Evolutionary conservation across 2,329 filamentous ascomycete genomes (phyloP).

Genomic region (Trichoderma atroviride): DNA sequence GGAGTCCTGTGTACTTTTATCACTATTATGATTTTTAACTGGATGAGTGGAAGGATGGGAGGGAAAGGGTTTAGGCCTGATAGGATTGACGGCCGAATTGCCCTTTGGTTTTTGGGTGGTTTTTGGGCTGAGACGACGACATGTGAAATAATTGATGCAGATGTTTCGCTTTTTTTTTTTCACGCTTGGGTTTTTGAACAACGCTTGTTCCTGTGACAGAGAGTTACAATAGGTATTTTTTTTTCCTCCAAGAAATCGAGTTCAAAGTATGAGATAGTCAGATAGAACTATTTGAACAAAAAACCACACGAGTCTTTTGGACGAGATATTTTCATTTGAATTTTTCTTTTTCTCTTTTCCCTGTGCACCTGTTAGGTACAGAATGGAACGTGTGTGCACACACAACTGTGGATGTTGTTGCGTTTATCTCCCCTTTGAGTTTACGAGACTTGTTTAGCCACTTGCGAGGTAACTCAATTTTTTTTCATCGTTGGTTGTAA

Average conservation of each 20-base stretch:
- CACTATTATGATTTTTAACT: conserved; percentile 26
- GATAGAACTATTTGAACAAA: conserved; percentile 2
- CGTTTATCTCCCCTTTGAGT: background rate
- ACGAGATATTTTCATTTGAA: background rate
- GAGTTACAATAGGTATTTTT: background rate
- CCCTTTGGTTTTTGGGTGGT: conserved; percentile 11
- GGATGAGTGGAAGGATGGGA: conserved; percentile 4
- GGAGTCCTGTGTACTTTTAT: conserved; percentile 28
- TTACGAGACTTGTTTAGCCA: background rate
- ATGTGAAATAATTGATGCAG: conserved; percentile 27
- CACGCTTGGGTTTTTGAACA: background rate
- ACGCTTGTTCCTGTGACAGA: background rate
- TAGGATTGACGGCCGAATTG: background rate
- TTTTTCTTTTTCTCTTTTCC: background rate
- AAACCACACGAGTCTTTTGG: background rate
- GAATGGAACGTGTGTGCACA: background rate
- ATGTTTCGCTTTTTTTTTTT: conserved; percentile 15
- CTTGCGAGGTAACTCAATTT: background rate
- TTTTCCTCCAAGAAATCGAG: background rate
- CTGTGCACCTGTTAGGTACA: background rate
- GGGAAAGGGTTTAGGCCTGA: background rate
- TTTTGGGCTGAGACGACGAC: conserved; percentile 25
- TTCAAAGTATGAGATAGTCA: conserved; percentile 5
- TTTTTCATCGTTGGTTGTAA: background rate
- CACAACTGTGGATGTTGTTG: background rate